A percentile compares a stretch with the other conserved stretches of the same genome.
Evolutionary conservation across 2,329 filamentous ascomycete genomes (phyloP).

Genomic region (Aphanoascus verrucosus): DNA sequence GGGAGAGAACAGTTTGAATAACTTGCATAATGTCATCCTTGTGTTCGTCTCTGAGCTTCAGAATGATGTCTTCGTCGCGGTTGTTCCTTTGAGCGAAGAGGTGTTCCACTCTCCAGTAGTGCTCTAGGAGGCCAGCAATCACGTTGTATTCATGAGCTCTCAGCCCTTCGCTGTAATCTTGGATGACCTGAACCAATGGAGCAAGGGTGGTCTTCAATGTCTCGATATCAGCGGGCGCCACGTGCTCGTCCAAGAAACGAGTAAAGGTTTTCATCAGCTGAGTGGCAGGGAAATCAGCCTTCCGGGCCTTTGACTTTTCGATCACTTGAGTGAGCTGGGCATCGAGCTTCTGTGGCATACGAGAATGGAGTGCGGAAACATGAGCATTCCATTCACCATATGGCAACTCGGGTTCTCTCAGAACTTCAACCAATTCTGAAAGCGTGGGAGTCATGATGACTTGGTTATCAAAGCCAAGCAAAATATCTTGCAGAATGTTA

Average conservation of each 20-base stretch:
- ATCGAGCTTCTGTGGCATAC: constrained; percentile 93
- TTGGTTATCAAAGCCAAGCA: constrained; percentile 92
- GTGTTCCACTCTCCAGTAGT: constrained; percentile 73
- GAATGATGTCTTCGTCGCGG: constrained; percentile 86
- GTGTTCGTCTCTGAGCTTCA: constrained; percentile 89
- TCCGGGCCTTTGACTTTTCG: constrained; percentile 66
- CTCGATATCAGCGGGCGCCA: constrained; percentile 60
- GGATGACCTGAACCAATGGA: constrained; percentile 67
- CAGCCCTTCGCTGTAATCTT: constrained; percentile 72
- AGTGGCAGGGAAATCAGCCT: constrained; percentile 85
- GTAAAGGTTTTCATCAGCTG: constrained; percentile 69
- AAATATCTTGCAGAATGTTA: constrained; percentile 73
- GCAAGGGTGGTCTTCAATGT: constrained; percentile 61
- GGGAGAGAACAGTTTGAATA: constrained; percentile 80
- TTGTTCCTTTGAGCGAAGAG: constrained; percentile 75
- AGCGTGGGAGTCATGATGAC: constrained; percentile 84
- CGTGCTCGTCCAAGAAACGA: constrained; percentile 81
- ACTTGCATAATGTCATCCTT: constrained; percentile 82
- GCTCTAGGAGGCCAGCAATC: constrained; percentile 65
- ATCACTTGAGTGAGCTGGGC: constrained; percentile 71
- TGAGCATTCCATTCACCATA: constrained; percentile 96
- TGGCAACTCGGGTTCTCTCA: constrained; percentile 79
- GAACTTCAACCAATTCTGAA: constrained; percentile 78
- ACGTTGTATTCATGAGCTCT: constrained; percentile 82
- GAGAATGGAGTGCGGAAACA: constrained; percentile 89